Base-by-base conservation (phyloP, 1,284 basidiomycete species). In the Athelia psychrophila region DNA sequence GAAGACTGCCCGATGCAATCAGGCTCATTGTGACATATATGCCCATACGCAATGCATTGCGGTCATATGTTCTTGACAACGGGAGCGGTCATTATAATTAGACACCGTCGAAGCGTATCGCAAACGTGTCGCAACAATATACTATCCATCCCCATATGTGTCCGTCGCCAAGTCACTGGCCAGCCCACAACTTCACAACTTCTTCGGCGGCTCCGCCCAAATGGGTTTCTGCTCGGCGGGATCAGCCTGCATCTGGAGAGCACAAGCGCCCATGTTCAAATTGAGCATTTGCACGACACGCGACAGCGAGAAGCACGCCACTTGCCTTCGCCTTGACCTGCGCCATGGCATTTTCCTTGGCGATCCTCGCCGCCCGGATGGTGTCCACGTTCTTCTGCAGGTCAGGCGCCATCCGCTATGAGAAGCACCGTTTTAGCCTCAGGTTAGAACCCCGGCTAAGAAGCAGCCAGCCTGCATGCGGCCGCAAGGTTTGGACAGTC, bases 381-480 rank as follows among this genome's bases (percentile, higher is more conserved):
- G 79, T 79, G 59, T 88, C 87, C 4, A 88, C 86, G 60, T 80
- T 82, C 47, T 78, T 76, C 58, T 74, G 77, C 52, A 89, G 64
- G 66, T 88, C 86, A 50, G 87, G 86, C 12, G 86, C 73, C 78
- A 88, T 77, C 57, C 76, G 73, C 86, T 88, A 60, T 47, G 48
- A 18, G 47, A 30, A 30, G 13, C 27, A 13, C 27, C 5, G 13
- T 6, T 13, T 13, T 13, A 5, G 13, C 27, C 27, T 13, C 27
- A 5, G 13, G 27, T 30, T 13, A 30, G 27, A 42, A 19, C 38
- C 38, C 6, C 22, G 18, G 22, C 38, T 42, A 10, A 42, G n/a
- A 19, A 23, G 38, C 38, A n/a, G 69, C 60, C 54, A 74, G 70
- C 42, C 61, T 59, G 51, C 72, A 74, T 25, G 70, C 67, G 51